Evolutionary conservation across 441 rosid species (phyloP).

Genomic region (Erodium moschatum): DNA sequence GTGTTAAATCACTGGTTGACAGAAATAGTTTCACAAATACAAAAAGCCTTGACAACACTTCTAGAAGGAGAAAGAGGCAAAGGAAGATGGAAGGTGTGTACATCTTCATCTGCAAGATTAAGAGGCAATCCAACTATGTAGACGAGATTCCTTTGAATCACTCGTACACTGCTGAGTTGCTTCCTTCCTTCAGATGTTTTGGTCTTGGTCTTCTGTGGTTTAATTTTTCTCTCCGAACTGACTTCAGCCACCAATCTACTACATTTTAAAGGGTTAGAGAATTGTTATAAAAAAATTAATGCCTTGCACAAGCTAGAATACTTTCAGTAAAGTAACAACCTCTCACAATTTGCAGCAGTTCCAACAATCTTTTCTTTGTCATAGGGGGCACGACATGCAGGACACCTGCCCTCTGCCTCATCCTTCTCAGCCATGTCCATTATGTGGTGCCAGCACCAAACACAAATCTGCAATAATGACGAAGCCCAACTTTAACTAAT

Average conservation of each 20-base stretch:
- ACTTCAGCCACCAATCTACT: conserved; percentile 40
- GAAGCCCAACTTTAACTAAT: not conserved
- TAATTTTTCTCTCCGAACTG: conserved; percentile 35
- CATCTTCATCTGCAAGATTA: conserved; percentile 50
- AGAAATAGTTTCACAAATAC: not conserved
- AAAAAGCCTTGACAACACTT: not conserved
- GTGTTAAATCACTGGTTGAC: not conserved
- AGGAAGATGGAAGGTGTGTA: conserved; percentile 12
- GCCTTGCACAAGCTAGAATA: not conserved
- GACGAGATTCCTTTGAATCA: conserved; percentile 48
- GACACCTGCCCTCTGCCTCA: conserved; percentile 47
- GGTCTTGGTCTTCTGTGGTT: conserved; percentile 40
- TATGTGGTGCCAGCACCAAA: conserved; percentile 61
- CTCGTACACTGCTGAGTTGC: conserved; percentile 40
- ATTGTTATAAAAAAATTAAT: too few species aligned
- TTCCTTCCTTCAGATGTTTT: conserved; percentile 47
- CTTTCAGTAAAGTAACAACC: conserved; percentile 22
- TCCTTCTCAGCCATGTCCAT: conserved; percentile 61
- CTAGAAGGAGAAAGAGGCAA: not conserved
- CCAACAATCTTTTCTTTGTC: conserved; percentile 55
- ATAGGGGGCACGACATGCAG: conserved; percentile 51
- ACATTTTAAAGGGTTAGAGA: conserved; percentile 1
- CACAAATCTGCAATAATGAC: conserved; percentile 36
- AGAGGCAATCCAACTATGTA: conserved; percentile 54
- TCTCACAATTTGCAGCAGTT: conserved; percentile 40